These are phyloP conservation scores for Monilinia vaccinii-corymbosi DNA, from an alignment of 2,329 filamentous ascomycete species.

Conservation along the genomic window DNA sequence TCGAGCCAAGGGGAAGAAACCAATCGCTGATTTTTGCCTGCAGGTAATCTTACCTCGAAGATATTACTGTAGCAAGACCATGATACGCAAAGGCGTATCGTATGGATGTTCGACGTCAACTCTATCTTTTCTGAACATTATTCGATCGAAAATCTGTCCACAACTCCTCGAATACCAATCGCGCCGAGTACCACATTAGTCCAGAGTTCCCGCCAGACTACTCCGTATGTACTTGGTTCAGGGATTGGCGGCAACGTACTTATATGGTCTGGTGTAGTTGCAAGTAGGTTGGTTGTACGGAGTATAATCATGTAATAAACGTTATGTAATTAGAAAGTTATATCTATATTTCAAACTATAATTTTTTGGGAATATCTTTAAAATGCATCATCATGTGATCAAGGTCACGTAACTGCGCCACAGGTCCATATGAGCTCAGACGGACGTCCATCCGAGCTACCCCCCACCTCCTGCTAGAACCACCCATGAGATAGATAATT, in stretches of 20 bases:
- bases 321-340: too few relatives aligned
- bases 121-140: not conserved
- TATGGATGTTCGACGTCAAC: not conserved
- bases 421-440: too few relatives aligned
- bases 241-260: constrained; percentile 19
- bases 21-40: not conserved
- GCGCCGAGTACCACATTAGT: not conserved
- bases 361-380: too few relatives aligned
- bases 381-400: too few relatives aligned
- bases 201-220: constrained; percentile 10
- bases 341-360: too few relatives aligned
- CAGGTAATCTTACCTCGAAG: not conserved
- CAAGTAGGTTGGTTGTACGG: constrained; percentile 24
- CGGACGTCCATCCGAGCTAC: too few relatives aligned
- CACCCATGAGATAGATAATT: too few relatives aligned
- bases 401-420: too few relatives aligned
- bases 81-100: not conserved
- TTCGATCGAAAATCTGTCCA: not conserved
- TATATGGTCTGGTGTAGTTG: constrained; percentile 21
- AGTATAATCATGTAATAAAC: too few relatives aligned
- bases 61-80: not conserved
- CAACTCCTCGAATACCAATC: not conserved
- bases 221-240: constrained; percentile 9
- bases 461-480: too few relatives aligned
- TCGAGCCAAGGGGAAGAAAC: not conserved